Base-by-base conservation (phyloP, 148 eudicot genomes). In the Bassia scoparia region DNA sequence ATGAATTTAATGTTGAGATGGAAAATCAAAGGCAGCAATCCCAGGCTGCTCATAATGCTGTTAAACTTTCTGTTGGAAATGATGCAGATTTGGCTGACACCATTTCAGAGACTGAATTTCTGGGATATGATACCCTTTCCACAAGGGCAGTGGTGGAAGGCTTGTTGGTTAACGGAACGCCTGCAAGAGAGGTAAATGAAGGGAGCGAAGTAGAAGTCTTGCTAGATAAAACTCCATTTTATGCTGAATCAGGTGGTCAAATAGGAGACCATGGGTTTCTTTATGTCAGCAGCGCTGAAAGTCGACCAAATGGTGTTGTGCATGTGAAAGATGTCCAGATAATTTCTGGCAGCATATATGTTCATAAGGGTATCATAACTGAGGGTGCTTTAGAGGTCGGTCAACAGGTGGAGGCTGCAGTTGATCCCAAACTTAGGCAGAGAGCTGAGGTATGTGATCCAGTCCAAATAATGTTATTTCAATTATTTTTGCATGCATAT, bases 201-300 rank as follows among this genome's bases (percentile, higher is more conserved):
- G 98, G 98, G 81, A 88, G 68, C 80, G 92, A 89, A 76, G 97
- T 95, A 5, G 98, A 95, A 69, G 84, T 95, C 63, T 79, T 95
- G 74, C 86, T 95, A 48, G 81, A 95, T 62, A 86, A 87, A 79
- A 95, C 98, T 67, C 97, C 98, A 8, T 95, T 95, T 79, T 95
- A 95, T 86, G 98, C 98, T 72, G 98, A 95, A 82, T 95, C 98
- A 52, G 98, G 98, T 50, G 98, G 98, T 38, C 98, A 95, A 87
- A 89, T 95, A 78, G 97, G 97, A 78, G 98, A 95, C 60, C 79
- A 90, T 54, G 98, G 98, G 26, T 81, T 87, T 82, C 83, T 95
- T 34, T 85, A 84, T 82, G 80, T 85, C 59, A 80, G 78, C 49
- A 84, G 79, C 43, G 67, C 85, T 81, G 87, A 81, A 66, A 79